Conservation (phyloP, 2,329 filamentous ascomycete species). For the Alternaria ventricosa region DNA sequence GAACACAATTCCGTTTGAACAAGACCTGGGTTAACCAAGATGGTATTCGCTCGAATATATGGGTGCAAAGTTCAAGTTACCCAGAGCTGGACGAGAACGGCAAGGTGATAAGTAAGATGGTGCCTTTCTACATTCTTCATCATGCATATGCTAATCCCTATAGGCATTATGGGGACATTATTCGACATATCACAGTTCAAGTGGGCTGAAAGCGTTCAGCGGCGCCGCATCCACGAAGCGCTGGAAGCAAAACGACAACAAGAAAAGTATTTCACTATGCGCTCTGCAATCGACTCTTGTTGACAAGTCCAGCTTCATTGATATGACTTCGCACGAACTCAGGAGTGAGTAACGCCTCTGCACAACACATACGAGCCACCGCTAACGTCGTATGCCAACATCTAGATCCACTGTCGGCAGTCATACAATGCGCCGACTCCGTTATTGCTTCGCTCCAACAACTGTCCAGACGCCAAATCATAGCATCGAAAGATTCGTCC, state of each 20-base stretch:
- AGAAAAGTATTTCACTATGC: slow-evolving; percentile 30
- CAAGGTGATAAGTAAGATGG: slow-evolving; percentile 26
- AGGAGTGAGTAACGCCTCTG: slow-evolving; percentile 11
- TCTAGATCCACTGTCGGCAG: slow-evolving; percentile 39
- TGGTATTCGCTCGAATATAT: slow-evolving; percentile 29
- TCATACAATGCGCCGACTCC: slow-evolving; percentile 53
- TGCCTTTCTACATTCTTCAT: no score
- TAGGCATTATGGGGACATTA: slow-evolving; percentile 43
- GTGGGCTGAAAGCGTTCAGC: slow-evolving; percentile 46
- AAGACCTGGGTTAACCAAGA: slow-evolving; percentile 38
- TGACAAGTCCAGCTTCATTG: slow-evolving; percentile 33
- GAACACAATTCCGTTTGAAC: slow-evolving; percentile 34
- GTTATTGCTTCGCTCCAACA: slow-evolving; percentile 44
- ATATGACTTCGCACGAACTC: slow-evolving; percentile 48
- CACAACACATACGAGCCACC: not conserved
- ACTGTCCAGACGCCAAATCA: slow-evolving; percentile 8
- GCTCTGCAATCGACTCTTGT: not conserved
- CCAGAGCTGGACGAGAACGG: slow-evolving; percentile 33
- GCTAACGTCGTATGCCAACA: not conserved
- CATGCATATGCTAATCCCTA: not conserved
- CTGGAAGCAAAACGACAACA: slow-evolving; percentile 48
- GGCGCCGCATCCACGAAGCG: slow-evolving; percentile 42
- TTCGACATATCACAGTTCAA: slow-evolving; percentile 49
- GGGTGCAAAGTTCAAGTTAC: slow-evolving; percentile 34
- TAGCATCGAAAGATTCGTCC: not conserved